These are phyloP conservation scores for Lactarius sp. DNA, from an alignment of 768 basidiomycete species.

Conservation along the genomic window DNA sequence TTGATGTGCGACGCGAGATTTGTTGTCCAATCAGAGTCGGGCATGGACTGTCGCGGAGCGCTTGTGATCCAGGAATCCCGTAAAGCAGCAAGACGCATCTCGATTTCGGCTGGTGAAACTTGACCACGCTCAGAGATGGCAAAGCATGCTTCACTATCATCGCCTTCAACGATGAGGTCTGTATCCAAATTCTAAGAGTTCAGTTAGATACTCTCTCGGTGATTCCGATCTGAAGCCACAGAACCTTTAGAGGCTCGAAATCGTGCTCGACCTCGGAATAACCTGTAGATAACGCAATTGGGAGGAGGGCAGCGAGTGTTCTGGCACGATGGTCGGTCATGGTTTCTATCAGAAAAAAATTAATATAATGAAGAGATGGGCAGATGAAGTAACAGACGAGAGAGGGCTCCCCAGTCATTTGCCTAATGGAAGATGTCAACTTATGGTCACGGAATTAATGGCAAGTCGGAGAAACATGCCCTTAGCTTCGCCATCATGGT, in stretches of 20 bases:
- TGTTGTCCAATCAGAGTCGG: slow-evolving; percentile 41
- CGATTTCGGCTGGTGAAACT: slow-evolving; percentile 27
- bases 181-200: slow-evolving; percentile 47
- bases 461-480: background rate
- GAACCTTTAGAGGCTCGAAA: slow-evolving; percentile 48
- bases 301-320: slow-evolving; percentile 37
- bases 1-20: slow-evolving; percentile 38
- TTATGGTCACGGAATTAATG: no score
- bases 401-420: slow-evolving; percentile 62
- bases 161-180: slow-evolving; percentile 37
- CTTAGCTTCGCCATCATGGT: slow-evolving; percentile 19
- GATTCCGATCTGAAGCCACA: background rate
- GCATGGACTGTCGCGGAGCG: slow-evolving; percentile 32
- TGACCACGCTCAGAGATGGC: slow-evolving; percentile 28
- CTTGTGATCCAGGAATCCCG: slow-evolving; percentile 32
- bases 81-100: slow-evolving; percentile 28
- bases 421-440: slow-evolving; percentile 34
- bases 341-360: slow-evolving; percentile 36
- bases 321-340: slow-evolving; percentile 44
- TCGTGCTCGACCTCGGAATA: slow-evolving; percentile 42
- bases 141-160: slow-evolving; percentile 37
- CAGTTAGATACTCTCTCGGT: background rate
- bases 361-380: background rate
- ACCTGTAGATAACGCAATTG: slow-evolving; percentile 46
- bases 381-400: slow-evolving; percentile 40